Base-by-base conservation (phyloP, 2,329 filamentous ascomycete species). In the Botryotinia narcissicola region DNA sequence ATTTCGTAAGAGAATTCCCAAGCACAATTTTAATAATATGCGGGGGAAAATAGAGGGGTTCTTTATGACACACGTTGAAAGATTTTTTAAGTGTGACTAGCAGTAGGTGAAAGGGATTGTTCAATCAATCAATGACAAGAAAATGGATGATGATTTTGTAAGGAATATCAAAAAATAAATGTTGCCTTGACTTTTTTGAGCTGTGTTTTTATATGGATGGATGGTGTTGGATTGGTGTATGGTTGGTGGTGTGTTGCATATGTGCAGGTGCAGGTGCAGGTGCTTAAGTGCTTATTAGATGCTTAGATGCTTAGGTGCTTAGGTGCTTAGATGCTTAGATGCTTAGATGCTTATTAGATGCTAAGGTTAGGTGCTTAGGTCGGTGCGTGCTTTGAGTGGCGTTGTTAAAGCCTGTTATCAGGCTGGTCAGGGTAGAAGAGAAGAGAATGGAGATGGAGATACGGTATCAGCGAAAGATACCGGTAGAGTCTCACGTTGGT, bases 1-100 rank as follows among this genome's bases (percentile, higher is more conserved):
- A 72, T 68, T 61, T 68, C 71, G 71, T 72, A 72, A 72, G 70
- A 68, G 57, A 63, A 37, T 40, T 16, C 42, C 42, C 42, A 64
- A 67, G 37, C 37, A 72, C 62, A 40, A 60, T 29, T 60, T 68
- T 60, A 67, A 57, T 71, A 44, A 60, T 63, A 63, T 68, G 62
- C 62, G 62, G 71, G 62, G 62, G n/a, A 54, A 68, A 72, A 72
- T 40, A 37, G 42, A 46, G 48, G 48, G 46, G 37, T 71, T 18
- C 69, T 54, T 72, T 59, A 64, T 37, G 61, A 40, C 37, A 48
- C 46, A 51, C 32, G 51, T 48, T 42, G 35, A 72, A 72, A 29
- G 37, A 67, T 71, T 25, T 29, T 32, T 16, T 8, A 10, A 40
- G 32, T 32, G 12, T 32, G 51, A 29, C 51, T 29, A n/a, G 8